These are phyloP conservation scores for Ophiognomonia clavigignenti-juglandacearum DNA, from an alignment of 2,329 filamentous ascomycete genomes.

Conservation along the genomic window DNA sequence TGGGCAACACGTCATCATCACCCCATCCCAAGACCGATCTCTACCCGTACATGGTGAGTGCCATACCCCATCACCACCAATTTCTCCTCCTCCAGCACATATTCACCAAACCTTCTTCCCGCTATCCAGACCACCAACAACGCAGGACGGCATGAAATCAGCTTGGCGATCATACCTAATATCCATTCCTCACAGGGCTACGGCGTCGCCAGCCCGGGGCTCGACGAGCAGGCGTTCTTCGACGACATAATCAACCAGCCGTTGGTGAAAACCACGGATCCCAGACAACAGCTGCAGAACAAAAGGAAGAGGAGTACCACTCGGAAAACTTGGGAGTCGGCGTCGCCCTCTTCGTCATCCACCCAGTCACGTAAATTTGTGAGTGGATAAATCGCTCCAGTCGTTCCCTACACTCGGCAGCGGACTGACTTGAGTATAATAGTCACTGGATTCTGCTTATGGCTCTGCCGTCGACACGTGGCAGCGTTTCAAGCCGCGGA, in stretches of 20 bases:
- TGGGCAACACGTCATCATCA: not conserved
- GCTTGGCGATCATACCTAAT: not conserved
- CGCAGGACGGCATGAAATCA: not conserved
- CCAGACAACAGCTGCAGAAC: not conserved
- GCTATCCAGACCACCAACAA: not conserved
- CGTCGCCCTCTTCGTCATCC: not conserved
- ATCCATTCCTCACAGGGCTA: not conserved
- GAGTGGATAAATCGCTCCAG: not conserved
- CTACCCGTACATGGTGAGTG: not conserved
- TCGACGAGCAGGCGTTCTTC: not conserved
- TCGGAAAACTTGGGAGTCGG: not conserved
- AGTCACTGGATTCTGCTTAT: not conserved
- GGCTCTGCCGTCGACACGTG: not conserved
- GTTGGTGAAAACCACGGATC: not conserved
- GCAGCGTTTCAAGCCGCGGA: not conserved
- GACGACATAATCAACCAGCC: not conserved
- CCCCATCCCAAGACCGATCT: not conserved
- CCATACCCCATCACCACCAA: not conserved
- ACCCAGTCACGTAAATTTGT: not conserved
- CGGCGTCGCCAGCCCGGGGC: not conserved
- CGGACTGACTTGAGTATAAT: not conserved
- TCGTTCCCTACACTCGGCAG: not conserved
- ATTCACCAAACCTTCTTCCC: too few species aligned
- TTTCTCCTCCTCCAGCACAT: not conserved
- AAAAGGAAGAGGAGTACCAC: too few species aligned